Conservation (phyloP, 177 flowering plant genomes). For the Vitis hybrid region DNA sequence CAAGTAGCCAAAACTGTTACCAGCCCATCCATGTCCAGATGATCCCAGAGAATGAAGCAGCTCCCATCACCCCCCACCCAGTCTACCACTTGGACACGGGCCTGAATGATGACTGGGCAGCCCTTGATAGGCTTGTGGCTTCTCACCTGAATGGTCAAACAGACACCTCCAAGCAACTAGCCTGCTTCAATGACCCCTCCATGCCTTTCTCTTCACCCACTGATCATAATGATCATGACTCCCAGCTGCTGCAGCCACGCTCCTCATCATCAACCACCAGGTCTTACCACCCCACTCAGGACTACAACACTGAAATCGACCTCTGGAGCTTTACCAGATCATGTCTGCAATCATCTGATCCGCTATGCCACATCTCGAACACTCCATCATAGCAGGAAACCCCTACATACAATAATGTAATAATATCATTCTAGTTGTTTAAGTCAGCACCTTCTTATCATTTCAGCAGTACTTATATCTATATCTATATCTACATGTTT, state of each 20-base stretch:
- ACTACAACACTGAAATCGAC: slow-evolving; percentile 22
- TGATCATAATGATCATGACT: slow-evolving; percentile 12
- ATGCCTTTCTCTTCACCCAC: slow-evolving; percentile 7
- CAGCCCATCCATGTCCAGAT: slow-evolving; percentile 3
- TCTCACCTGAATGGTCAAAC: slow-evolving; percentile 39
- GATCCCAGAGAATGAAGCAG: slow-evolving; percentile 2
- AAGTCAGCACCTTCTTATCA: slow-evolving; percentile 18
- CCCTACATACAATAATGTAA: neutral
- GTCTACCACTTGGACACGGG: slow-evolving; percentile 4
- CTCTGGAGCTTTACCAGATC: slow-evolving; percentile 31
- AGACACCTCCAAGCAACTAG: slow-evolving; percentile 17
- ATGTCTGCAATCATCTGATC: slow-evolving; percentile 20
- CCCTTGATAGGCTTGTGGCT: slow-evolving; percentile 37
- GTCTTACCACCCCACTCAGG: slow-evolving; percentile 12
- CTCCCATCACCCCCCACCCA: slow-evolving; percentile 5
- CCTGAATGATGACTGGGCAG: slow-evolving; percentile 28
- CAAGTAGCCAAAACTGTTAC: slow-evolving; percentile 11
- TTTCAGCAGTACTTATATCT: slow-evolving; percentile 10
- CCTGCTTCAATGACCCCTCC: slow-evolving; percentile 22
- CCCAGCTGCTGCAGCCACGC: slow-evolving; percentile 17
- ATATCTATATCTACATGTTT: too few relatives aligned
- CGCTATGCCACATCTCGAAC: slow-evolving; percentile 27
- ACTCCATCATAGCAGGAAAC: slow-evolving; percentile 13
- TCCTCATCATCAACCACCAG: slow-evolving; percentile 17
- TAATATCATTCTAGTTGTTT: slow-evolving; percentile 5